Percentiles rank a stretch among this genome's conserved stretches.
Evolutionary conservation across 1,139 yeast genomes (phyloP).

Genomic region (Hemisphaericaspora lyxosophila): DNA sequence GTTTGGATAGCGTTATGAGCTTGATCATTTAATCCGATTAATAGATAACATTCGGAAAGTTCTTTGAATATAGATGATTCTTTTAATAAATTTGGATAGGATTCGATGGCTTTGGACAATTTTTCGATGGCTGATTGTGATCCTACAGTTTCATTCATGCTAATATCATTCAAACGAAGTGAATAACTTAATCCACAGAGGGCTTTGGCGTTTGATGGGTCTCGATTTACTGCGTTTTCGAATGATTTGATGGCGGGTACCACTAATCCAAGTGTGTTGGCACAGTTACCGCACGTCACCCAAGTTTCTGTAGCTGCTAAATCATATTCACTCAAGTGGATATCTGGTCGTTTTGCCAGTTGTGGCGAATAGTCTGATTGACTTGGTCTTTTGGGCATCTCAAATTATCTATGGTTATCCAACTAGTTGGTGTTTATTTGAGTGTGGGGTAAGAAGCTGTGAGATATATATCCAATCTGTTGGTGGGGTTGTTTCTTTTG

Average conservation of each 20-base stretch:
- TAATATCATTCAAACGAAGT: constrained; percentile 38
- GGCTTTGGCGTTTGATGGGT: constrained; percentile 42
- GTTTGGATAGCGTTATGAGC: constrained; percentile 50
- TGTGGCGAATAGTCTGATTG: constrained; percentile 6
- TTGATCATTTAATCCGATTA: constrained; percentile 48
- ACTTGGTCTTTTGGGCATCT: constrained; percentile 12
- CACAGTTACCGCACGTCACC: constrained; percentile 53
- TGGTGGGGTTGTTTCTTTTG: too few species aligned
- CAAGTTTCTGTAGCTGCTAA: constrained; percentile 43
- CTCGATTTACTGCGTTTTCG: constrained; percentile 46
- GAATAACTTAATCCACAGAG: constrained; percentile 43
- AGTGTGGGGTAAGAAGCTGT: too few species aligned
- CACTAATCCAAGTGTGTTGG: constrained; percentile 41
- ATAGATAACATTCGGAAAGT: constrained; percentile 49
- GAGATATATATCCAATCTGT: too few species aligned
- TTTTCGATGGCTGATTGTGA: constrained; percentile 45
- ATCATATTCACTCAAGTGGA: constrained; percentile 13
- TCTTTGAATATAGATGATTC: constrained; percentile 44
- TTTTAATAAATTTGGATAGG: constrained; percentile 31
- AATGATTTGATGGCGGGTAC: constrained; percentile 45
- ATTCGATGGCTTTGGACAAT: constrained; percentile 38
- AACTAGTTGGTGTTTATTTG: too few species aligned
- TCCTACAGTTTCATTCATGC: constrained; percentile 38
- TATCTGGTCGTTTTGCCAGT: constrained; percentile 6
- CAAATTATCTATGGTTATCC: too few species aligned